A percentile compares a stretch with the other conserved stretches of the same genome.
phyloP scores from a whole-genome alignment of 768 basidiomycete genomes.

The Termitomyces sp. region DNA sequence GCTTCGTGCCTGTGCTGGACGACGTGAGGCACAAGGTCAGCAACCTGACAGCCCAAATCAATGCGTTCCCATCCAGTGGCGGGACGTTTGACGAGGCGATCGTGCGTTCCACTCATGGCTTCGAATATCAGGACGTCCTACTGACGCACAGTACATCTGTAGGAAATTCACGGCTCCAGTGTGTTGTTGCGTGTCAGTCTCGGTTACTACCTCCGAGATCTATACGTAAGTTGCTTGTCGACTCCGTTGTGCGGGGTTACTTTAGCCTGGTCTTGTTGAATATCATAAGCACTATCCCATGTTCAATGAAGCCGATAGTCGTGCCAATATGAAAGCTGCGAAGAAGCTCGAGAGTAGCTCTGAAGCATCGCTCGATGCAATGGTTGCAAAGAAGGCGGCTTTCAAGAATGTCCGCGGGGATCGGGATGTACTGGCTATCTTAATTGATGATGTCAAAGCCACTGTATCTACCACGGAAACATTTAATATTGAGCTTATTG shows the following conservation, averaged over 20 bases:
- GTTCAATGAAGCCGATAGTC: background rate
- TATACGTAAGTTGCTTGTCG: background rate
- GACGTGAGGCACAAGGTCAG: background rate
- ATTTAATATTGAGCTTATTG: background rate
- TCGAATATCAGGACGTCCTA: background rate
- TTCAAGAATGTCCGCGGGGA: background rate
- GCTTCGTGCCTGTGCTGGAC: background rate
- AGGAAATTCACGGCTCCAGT: background rate
- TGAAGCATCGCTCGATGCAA: background rate
- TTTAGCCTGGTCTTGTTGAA: background rate
- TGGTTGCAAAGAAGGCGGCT: background rate
- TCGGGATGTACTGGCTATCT: background rate
- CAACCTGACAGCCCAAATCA: background rate
- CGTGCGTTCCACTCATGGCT: background rate
- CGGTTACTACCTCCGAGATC: background rate
- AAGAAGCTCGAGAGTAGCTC: background rate
- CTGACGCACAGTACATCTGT: background rate
- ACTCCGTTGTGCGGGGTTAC: too few species aligned
- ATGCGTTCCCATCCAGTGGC: background rate
- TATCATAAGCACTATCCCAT: background rate
- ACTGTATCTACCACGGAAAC: background rate
- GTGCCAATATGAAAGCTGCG: background rate
- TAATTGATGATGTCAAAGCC: background rate
- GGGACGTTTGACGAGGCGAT: background rate
- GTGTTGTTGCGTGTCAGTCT: background rate